Evolutionary conservation across 768 basidiomycete genomes (phyloP).

Genomic region (Podaxis rugospora): DNA sequence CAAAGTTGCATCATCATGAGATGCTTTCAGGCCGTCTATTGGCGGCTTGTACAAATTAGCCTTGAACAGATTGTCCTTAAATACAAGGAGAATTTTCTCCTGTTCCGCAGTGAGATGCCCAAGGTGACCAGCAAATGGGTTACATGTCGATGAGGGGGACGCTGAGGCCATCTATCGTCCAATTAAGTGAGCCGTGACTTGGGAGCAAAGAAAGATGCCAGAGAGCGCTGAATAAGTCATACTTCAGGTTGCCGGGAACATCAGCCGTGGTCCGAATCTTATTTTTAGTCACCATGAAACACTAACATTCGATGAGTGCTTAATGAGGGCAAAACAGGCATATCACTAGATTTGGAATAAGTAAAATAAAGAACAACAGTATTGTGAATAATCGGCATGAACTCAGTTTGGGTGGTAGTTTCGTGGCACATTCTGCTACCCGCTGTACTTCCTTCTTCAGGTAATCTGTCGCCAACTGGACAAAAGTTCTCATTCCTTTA

Average conservation of each 20-base stretch:
- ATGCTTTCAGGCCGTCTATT: constrained; percentile 29
- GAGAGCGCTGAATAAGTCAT: background rate
- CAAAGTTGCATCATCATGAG: constrained; percentile 64
- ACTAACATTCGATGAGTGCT: no score
- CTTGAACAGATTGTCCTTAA: constrained; percentile 48
- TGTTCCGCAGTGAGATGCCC: constrained; percentile 51
- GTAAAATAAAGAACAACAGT: no score
- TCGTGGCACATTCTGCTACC: constrained; percentile 9
- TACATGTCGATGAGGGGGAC: background rate
- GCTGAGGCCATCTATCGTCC: background rate
- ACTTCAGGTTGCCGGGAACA: background rate
- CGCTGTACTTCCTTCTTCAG: constrained; percentile 13
- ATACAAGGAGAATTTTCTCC: constrained; percentile 40
- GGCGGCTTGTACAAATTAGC: constrained; percentile 48
- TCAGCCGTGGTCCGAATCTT: background rate
- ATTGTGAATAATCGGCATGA: background rate
- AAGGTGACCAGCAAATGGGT: constrained; percentile 41
- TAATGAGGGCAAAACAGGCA: background rate
- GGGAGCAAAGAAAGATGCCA: background rate
- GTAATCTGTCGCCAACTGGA: constrained; percentile 13
- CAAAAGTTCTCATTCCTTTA: constrained; percentile 15
- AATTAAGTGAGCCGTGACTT: background rate
- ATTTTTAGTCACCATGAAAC: background rate
- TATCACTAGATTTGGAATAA: background rate
- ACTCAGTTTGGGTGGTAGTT: constrained; percentile 6